Percentiles rank a stretch among this genome's conserved stretches.
phyloP scores from a whole-genome alignment of 208 protist genomes.

The Wallacemonas sp. region DNA sequence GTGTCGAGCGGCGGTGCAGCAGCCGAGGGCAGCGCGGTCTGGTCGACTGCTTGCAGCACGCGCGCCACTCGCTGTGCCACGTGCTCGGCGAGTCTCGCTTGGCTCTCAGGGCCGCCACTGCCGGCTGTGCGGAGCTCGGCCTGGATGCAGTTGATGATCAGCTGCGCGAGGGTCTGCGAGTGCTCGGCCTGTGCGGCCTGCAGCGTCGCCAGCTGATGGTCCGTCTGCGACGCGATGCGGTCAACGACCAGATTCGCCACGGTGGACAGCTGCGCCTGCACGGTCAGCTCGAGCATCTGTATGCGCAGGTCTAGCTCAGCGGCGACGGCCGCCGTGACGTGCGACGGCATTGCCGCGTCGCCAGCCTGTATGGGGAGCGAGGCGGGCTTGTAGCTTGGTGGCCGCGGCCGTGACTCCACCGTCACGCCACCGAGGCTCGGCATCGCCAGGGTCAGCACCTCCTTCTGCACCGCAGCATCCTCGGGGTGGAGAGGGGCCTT shows the following conservation, averaged over 20 bases:
- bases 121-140: conserved; percentile 40
- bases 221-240: conserved; percentile 32
- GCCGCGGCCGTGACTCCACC: conserved; percentile 33
- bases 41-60: conserved; percentile 14
- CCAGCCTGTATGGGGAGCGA: background rate
- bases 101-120: background rate
- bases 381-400: conserved; percentile 11
- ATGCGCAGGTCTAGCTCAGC: conserved; percentile 19
- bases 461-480: conserved; percentile 67
- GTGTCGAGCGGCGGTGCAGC: conserved; percentile 17
- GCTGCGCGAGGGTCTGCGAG: conserved; percentile 34
- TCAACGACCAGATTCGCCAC: conserved; percentile 67
- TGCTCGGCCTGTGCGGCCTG: conserved; percentile 36
- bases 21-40: background rate
- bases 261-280: conserved; percentile 59
- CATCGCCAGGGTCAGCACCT: conserved; percentile 62
- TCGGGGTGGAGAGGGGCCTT: conserved; percentile 71
- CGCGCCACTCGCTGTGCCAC: background rate
- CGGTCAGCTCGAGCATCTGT: conserved; percentile 43
- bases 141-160: conserved; percentile 51
- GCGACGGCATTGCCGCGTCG: background rate
- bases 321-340: background rate
- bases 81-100: background rate
- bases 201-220: conserved; percentile 33
- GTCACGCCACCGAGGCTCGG: conserved; percentile 42